Evolutionary conservation across 257 asterid species (phyloP), one percentile per base, ranked within the genome.

Genomic region (Plantago major): DNA sequence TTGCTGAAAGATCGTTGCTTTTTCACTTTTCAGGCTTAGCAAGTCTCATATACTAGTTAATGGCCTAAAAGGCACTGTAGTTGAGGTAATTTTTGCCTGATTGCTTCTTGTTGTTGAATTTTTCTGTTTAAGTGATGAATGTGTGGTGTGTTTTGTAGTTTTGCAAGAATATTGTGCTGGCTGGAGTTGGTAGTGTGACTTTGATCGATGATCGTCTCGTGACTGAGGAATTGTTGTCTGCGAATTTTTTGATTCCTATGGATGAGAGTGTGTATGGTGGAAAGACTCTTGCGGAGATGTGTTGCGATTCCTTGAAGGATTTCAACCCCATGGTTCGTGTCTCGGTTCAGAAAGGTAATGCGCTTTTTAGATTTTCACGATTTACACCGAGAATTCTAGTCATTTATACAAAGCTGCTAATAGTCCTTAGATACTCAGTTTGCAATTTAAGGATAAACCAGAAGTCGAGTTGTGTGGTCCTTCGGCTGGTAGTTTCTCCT

Each of bases 311-410:
- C 2, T 78, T 93, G 85, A 89, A 82, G 71, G 97, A 93, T 70
- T 93, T 89, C 78, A 93, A 93, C 68, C 95, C 96, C 49, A 93
- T 89, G 99, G 99, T 93, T 76, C 90, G 81, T 42, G 99, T 93
- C 62, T 80, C 95, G 56, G 92, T 88, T 64, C 78, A 83, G 57
- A 76, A 82, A 83, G 99, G 99, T 89, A 58, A 48, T 8, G 5
- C 14, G 28, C 26, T 22, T 1, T 22, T 22, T 22, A 1, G 26
- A 22, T 22, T 22, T 22, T 22, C 2, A 2, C 26, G 26, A 22
- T 22, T 22, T 22, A 22, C 26, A 22, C 26, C 26, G 26, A 22
- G 26, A 22, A 22, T 22, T 22, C 26, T 22, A 2, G 26, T 22
- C 26, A 2, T 22, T 22, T 22, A 22, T 22, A 22, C 26, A 22